Base-by-base conservation (phyloP, 352 stramenopile species). In the Phytophthora quininea region DNA sequence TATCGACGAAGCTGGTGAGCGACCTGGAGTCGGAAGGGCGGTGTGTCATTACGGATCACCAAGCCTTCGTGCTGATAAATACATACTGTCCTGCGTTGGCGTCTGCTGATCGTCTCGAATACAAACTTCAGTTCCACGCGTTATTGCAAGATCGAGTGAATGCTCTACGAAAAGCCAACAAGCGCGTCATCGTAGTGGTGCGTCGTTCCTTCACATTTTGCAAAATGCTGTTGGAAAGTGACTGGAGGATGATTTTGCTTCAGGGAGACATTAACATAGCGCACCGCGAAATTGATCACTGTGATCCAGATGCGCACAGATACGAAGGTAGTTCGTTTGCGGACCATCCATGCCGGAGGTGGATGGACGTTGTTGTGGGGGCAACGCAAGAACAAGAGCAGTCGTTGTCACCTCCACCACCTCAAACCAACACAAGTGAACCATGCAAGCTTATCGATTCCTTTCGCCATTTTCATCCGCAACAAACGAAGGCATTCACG, bases 21-120 rank as follows among this genome's bases (percentile, higher is more conserved):
- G 74, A 91, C 19, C 62, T 95, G 45, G 87, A 95, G 45, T 74
- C 77, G 19, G 91, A 97, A 72, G 91, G 91, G 3, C 82, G 91
- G 2, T 90, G 89, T 56, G 69, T 97, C 19, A 89, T 97, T 54
- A 97, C 90, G 4, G 88, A 97, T 60, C 90, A 97, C 62, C 62
- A 80, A 49, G 69, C 86, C n/a, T 97, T 97, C 68, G 82, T 97
- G 35, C 73, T 97, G 14, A 51, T 97, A 38, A 97, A 97, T 67
- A 83, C 92, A 19, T 97, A 97, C 67, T 96, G 89, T 33, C 90
- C 90, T 31, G 88, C 90, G 6, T 67, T 89, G 24, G 74, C 77
- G 31, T 91, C 82, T 31, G 49, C 55, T 24, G 88, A 96, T 56
- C 84, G 91, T 0, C 69, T 93, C n/a, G 80, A 90, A 57, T 96